A percentile compares a stretch with the other conserved stretches of the same genome.
Evolutionary conservation across 2,329 filamentous ascomycete genomes (phyloP).

Genomic region (Penicillium sclerotigenum): DNA sequence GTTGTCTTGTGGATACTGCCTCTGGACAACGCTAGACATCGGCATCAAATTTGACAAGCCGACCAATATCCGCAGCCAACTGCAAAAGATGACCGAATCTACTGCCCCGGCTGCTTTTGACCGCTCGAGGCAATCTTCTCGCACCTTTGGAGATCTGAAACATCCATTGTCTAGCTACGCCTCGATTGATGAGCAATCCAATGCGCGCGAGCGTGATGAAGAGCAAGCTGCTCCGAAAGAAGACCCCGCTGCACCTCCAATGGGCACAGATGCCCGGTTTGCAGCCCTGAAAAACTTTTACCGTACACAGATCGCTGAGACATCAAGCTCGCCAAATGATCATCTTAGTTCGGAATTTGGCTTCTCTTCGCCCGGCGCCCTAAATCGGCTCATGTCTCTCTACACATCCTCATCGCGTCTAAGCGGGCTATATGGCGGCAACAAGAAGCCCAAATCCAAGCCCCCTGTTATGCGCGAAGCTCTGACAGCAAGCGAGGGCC

Average conservation of each 20-base stretch:
- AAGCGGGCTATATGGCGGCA: slow-evolving; percentile 53
- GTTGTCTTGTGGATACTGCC: slow-evolving; percentile 83
- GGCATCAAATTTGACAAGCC: slow-evolving; percentile 86
- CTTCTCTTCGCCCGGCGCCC: slow-evolving; percentile 72
- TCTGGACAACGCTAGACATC: slow-evolving; percentile 87
- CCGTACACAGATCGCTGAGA: slow-evolving; percentile 68
- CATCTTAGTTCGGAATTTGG: slow-evolving; percentile 50
- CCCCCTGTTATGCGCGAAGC: slow-evolving; percentile 79
- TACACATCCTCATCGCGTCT: slow-evolving; percentile 62
- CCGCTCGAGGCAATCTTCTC: slow-evolving; percentile 38
- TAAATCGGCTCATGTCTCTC: slow-evolving; percentile 86
- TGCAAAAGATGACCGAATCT: slow-evolving; percentile 63
- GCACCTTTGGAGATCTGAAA: slow-evolving; percentile 38
- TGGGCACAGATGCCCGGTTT: slow-evolving; percentile 69
- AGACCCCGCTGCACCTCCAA: slow-evolving; percentile 32
- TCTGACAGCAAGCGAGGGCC: slow-evolving; percentile 65
- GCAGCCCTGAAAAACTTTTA: slow-evolving; percentile 75
- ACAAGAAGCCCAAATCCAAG: slow-evolving; percentile 65
- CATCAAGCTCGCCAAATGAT: slow-evolving; percentile 53
- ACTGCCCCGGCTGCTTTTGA: slow-evolving; percentile 19
- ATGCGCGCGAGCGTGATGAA: slow-evolving; percentile 26
- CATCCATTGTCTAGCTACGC: slow-evolving; percentile 39
- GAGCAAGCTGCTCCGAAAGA: slow-evolving; percentile 36
- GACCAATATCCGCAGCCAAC: slow-evolving; percentile 78
- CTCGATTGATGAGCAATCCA: slow-evolving; percentile 34